These are phyloP conservation scores for Saxophila tyrrhenica DNA, from an alignment of 495 filamentous ascomycete species.

Conservation along the genomic window DNA sequence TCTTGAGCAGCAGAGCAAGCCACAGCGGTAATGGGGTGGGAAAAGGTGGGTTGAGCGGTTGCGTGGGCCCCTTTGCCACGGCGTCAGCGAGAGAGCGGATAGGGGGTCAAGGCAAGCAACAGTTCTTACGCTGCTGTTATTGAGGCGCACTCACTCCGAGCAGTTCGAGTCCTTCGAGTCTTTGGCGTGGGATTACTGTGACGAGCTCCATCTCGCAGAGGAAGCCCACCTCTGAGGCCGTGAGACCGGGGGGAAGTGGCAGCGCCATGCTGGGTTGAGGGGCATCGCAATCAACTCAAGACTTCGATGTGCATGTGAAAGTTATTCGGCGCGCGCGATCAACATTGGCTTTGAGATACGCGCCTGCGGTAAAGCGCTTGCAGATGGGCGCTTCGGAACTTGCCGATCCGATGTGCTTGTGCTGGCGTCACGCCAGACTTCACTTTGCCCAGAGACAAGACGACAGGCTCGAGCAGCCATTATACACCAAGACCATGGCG, in stretches of 20 bases:
- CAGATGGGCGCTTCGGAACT: too few species aligned
- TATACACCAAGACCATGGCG: neutral
- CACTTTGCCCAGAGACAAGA: neutral
- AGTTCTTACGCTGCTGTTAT: conserved; percentile 19
- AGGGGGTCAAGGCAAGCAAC: conserved; percentile 3
- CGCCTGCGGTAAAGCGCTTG: too few species aligned
- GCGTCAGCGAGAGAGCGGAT: neutral
- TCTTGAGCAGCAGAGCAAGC: conserved; percentile 95
- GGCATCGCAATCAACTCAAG: conserved; percentile 8
- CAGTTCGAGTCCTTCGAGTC: conserved; percentile 71
- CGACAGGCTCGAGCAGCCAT: neutral
- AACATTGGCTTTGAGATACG: neutral
- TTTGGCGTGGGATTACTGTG: conserved; percentile 82
- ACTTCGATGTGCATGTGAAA: conserved; percentile 8
- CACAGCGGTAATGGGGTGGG: conserved; percentile 76
- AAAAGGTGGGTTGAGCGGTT: conserved; percentile 66
- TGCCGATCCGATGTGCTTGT: too few species aligned
- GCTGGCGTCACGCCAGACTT: neutral
- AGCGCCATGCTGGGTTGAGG: conserved; percentile 55
- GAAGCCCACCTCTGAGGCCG: conserved; percentile 84
- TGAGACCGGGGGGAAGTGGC: conserved; percentile 69
- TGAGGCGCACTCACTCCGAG: conserved; percentile 55
- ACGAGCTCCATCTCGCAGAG: conserved; percentile 95
- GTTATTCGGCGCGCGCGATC: neutral
- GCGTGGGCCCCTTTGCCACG: conserved; percentile 56